Evolutionary conservation across 1,139 yeast genomes (phyloP), one percentile per base, ranked within the genome.

Genomic region (Kazachstania sp.): DNA sequence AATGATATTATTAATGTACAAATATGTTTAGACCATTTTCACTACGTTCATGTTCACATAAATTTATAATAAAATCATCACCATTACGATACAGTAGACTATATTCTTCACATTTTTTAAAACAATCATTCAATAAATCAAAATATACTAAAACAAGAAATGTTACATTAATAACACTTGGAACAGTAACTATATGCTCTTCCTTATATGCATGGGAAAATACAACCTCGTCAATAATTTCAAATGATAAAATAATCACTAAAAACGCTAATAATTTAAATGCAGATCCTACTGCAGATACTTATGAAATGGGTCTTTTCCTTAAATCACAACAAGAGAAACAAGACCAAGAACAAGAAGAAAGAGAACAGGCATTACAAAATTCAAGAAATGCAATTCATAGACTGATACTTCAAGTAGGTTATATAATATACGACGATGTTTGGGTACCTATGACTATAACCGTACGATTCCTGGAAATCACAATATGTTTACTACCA

Each of bases 371-470:
- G 8, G 28, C 6, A 7, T 23, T 23, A 23, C 28, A 23, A 23
- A 23, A 23, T 23, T 23, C 28, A 23, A 23, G 5, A 4, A 23
- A 23, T 23, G 9, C 9, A 23, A 23, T 23, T 23, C 28, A 20
- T 63, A 78, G 36, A 46, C 67, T 44, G 49, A 70, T 36, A 71
- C 63, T 57, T 58, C 59, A 41, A 13, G n/a, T 78, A 3, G 64
- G 69, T 49, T 81, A 73, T 54, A 59, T 66, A 2, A 26, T 79
- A 2, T 66, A 70, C 4, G 86, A 82, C 57, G 77, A 73, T 55
- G 44, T 80, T 0, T 57, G 80, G 45, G 95, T 86, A 54, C 96
- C 96, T 0, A 31, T 82, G 2, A 69, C 79, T 1, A 86, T 95
- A 0, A 61, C 81, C 41, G 68, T 79, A 0, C 70, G 98, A 41